Evolutionary conservation across 2,329 filamentous ascomycete species (phyloP), one percentile per base, ranked within the genome.

Genomic region (Ascochyta lentis): DNA sequence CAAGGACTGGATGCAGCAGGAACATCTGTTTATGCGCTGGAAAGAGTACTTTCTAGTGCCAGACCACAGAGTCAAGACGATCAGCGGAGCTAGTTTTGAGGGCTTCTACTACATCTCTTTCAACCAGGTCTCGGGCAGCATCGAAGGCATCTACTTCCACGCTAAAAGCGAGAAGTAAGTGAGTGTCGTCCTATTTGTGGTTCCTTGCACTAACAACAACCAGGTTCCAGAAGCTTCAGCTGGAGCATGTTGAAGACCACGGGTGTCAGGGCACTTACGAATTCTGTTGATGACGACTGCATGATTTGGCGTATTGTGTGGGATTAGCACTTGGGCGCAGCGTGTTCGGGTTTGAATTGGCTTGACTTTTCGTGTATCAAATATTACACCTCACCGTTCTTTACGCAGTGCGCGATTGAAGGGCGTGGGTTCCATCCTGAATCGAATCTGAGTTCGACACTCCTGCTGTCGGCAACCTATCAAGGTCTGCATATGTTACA

Each of bases 41-140:
- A 99, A 99, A 77, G 95, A 99, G 72, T 92, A 96, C 69, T 99
- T 99, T 69, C 81, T 99, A 0, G 95, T 99, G 0, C 95, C 95
- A 1, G 93, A 99, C 70, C 95, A 99, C 74, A 86, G 91, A 15
- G 92, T 98, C 19, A 86, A 89, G 58, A 96, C 91, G 10, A 96
- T 99, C 59, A 90, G 87, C 31, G 95, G 95, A 16, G 95, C 95
- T 7, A 98, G 94, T 71, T 99, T 98, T 58, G 95, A 99, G 72
- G 95, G 95, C 0, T 99, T 99, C 74, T 99, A 98, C 75, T 99
- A 99, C 72, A 98, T 99, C 64, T 97, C 93, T 79, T 98, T 98
- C 80, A 96, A 98, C 76, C 94, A 98, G 77, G 80, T 92, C 44
- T 85, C 88, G 61, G 95, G 94, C 7, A 88, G 85, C 61, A 90